A percentile compares a stretch with the other conserved stretches of the same genome.
These are phyloP conservation scores for Neobulgaria alba DNA, from an alignment of 2,329 filamentous ascomycete species.

Conservation along the genomic window DNA sequence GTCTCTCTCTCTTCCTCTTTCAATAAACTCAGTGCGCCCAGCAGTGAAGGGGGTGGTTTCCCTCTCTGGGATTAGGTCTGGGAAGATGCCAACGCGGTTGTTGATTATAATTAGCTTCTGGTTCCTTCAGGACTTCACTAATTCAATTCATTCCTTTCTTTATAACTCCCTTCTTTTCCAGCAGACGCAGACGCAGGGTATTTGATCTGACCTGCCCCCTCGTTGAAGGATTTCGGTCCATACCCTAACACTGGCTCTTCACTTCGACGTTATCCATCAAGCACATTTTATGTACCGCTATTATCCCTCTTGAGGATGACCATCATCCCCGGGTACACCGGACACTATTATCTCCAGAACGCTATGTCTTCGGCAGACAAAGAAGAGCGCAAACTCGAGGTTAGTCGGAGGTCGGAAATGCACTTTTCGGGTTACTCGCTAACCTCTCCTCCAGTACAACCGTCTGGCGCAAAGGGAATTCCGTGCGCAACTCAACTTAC, in stretches of 20 bases:
- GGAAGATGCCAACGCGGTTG: no score
- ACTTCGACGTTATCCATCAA: conserved; percentile 6
- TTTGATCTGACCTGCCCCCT: conserved; percentile 21
- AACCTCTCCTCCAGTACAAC: conserved; percentile 28
- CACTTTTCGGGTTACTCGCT: not conserved
- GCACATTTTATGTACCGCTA: conserved; percentile 10
- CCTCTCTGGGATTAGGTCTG: no score
- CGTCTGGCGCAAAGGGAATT: conserved; percentile 37
- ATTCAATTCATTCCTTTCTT: no score
- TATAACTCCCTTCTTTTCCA: no score
- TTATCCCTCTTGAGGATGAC: conserved; percentile 15
- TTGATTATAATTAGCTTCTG: no score
- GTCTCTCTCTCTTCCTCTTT: no score
- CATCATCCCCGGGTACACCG: conserved; percentile 15
- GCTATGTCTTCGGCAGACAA: conserved; percentile 26
- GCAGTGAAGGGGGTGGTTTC: no score
- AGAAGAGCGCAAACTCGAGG: conserved; percentile 30
- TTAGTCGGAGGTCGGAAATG: conserved; percentile 8
- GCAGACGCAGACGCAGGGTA: conserved; percentile 12
- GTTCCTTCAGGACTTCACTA: no score
- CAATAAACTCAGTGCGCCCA: no score
- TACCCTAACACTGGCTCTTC: conserved; percentile 1
- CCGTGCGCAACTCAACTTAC: conserved; percentile 27
- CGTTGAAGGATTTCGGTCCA: conserved; percentile 11
- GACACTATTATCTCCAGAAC: conserved; percentile 19